phyloP scores from a whole-genome alignment of 1,284 basidiomycete genomes.

The Moesziomyces antarcticus region DNA sequence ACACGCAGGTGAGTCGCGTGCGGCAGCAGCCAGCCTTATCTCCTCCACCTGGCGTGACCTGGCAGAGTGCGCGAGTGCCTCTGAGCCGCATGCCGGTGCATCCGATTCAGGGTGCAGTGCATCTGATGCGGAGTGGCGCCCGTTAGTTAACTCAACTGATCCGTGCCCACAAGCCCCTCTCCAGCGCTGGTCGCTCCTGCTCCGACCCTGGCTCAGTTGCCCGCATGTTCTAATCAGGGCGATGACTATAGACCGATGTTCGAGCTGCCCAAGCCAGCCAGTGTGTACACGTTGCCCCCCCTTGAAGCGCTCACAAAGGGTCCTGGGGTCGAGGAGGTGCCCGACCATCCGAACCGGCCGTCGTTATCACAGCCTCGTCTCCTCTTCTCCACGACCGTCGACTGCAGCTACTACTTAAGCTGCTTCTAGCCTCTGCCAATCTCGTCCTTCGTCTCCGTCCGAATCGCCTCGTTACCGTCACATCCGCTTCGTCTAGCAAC shows the following conservation, averaged over 20 bases:
- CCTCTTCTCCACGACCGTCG: background rate
- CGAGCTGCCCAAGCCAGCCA: background rate
- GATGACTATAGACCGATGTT: background rate
- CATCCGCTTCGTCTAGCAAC: background rate
- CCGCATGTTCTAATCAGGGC: background rate
- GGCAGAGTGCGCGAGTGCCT: background rate
- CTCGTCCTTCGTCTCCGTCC: background rate
- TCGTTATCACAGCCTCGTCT: background rate
- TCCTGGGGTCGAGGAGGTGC: background rate
- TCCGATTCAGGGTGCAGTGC: constrained; percentile 6
- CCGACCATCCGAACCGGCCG: background rate
- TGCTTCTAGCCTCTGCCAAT: background rate
- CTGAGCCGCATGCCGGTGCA: constrained; percentile 2
- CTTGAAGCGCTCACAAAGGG: background rate
- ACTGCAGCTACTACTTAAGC: background rate
- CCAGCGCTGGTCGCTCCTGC: no score
- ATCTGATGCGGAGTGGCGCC: constrained; percentile 2
- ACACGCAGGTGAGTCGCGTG: background rate
- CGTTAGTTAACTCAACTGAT: background rate
- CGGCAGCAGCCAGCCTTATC: background rate
- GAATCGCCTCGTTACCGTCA: background rate
- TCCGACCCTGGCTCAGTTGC: background rate
- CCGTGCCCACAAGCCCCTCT: constrained; percentile 4
- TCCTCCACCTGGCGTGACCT: background rate
- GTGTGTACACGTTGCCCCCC: no score